phyloP scores from a whole-genome alignment of 495 filamentous ascomycete species.

The Neurospora cerealis region DNA sequence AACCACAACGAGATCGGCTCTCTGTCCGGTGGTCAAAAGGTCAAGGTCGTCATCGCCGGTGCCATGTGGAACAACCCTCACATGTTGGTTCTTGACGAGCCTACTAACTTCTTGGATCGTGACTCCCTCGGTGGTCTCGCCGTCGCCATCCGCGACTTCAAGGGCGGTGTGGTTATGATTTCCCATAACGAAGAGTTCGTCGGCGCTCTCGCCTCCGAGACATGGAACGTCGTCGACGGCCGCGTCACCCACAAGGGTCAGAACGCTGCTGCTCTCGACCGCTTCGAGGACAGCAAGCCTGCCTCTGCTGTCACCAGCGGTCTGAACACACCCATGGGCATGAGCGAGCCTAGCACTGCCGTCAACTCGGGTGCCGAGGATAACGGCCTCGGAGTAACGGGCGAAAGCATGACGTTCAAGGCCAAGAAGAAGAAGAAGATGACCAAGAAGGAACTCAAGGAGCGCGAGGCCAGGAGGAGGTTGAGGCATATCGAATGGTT shows the following conservation, averaged over 20 bases:
- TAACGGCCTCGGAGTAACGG: conserved; percentile 20
- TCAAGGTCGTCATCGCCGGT: conserved; percentile 97
- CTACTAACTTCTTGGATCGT: conserved; percentile 97
- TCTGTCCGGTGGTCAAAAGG: conserved; percentile 96
- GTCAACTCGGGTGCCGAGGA: conserved; percentile 83
- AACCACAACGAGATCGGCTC: conserved; percentile 98
- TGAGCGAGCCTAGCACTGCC: conserved; percentile 43
- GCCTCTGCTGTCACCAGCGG: conserved; percentile 46
- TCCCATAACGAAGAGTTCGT: conserved; percentile 99
- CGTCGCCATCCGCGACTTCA: conserved; percentile 94
- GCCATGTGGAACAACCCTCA: conserved; percentile 99
- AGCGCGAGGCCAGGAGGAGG: conserved; percentile 75
- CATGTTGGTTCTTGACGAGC: conserved; percentile 93
- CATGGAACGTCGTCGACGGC: conserved; percentile 87
- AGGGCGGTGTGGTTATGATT: conserved; percentile 97
- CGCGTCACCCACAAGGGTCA: conserved; percentile 75
- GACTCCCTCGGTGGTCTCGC: conserved; percentile 93
- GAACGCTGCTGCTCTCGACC: conserved; percentile 58
- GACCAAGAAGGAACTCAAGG: conserved; percentile 91
- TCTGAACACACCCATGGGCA: conserved; percentile 20
- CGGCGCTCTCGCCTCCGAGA: conserved; percentile 84
- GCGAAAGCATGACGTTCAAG: conserved; percentile 73
- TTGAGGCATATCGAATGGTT: conserved; percentile 95
- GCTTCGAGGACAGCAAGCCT: conserved; percentile 73
- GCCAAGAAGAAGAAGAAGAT: conserved; percentile 95